A percentile compares a stretch with the other conserved stretches of the same genome.
Evolutionary conservation across 2,329 filamentous ascomycete genomes (phyloP).

Genomic region (Drechslerella coelobrocha): DNA sequence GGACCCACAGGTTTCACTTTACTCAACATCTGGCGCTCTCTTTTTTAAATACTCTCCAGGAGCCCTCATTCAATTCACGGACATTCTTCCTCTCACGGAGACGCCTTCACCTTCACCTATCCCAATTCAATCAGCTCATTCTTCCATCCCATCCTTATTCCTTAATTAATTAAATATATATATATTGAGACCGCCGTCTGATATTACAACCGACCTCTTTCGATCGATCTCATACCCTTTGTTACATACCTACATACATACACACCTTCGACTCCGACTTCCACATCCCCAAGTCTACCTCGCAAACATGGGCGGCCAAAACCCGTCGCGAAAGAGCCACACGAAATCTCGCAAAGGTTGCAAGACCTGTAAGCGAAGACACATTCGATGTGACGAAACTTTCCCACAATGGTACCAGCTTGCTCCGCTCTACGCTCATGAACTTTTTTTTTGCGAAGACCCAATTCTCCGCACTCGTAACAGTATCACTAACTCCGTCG

Average conservation of each 20-base stretch:
- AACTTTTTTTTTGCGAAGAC: too few species aligned
- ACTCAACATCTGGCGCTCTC: constrained; percentile 44
- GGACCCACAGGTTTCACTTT: constrained; percentile 50
- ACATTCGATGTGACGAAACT: constrained; percentile 96
- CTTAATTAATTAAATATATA: constrained; percentile 2
- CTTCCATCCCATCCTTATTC: constrained; percentile 3
- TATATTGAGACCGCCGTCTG: constrained; percentile 3
- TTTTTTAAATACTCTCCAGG: constrained; percentile 42
- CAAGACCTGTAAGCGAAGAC: constrained; percentile 95
- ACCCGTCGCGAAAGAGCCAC: constrained; percentile 72
- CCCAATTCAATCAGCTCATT: constrained; percentile 20
- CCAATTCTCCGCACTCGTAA: constrained; percentile 32
- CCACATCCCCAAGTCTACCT: not conserved
- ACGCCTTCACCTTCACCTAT: constrained; percentile 19
- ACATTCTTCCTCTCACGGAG: constrained; percentile 23
- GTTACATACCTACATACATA: not conserved
- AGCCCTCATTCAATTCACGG: constrained; percentile 30
- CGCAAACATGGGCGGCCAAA: constrained; percentile 42
- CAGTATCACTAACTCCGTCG: constrained; percentile 30
- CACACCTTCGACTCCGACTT: constrained; percentile 2
- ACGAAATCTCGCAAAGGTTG: constrained; percentile 99
- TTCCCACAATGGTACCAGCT: constrained; percentile 88
- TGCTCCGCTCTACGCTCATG: constrained; percentile 10
- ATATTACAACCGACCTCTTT: not conserved
- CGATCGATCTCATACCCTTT: constrained; percentile 5